phyloP scores from a whole-genome alignment of 768 basidiomycete genomes.

The Exsudoporus frostii region DNA sequence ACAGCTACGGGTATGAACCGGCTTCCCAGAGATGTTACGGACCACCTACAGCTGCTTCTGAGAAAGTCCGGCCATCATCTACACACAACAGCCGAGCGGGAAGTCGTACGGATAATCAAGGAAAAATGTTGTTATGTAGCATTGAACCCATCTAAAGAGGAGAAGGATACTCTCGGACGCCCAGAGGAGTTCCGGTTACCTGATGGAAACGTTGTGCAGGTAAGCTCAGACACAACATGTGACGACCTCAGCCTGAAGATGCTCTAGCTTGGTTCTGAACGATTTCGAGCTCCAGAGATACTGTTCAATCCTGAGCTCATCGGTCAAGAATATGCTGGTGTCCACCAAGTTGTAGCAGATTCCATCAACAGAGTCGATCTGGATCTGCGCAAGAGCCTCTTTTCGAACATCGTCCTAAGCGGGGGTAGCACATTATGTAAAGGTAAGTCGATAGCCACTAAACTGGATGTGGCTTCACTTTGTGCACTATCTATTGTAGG shows the following conservation, averaged over 20 bases:
- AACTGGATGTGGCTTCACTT: constrained; percentile 19
- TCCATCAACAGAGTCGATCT: constrained; percentile 95
- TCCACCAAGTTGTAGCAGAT: constrained; percentile 98
- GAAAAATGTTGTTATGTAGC: constrained; percentile 98
- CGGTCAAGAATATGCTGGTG: constrained; percentile 94
- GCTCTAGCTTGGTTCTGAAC: constrained; percentile 82
- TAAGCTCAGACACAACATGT: constrained; percentile 33
- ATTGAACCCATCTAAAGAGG: constrained; percentile 88
- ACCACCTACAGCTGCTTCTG: constrained; percentile 89
- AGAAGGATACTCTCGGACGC: constrained; percentile 80
- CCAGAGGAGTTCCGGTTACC: constrained; percentile 89
- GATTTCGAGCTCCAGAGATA: constrained; percentile 96
- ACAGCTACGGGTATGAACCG: neutral
- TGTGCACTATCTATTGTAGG: constrained; percentile 41
- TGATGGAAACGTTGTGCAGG: constrained; percentile 92
- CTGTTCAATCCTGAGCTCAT: constrained; percentile 97
- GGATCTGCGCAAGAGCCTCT: constrained; percentile 91
- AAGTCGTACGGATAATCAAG: constrained; percentile 96
- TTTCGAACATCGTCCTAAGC: constrained; percentile 94
- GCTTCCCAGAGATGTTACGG: constrained; percentile 81
- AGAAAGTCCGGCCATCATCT: constrained; percentile 94
- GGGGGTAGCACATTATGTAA: constrained; percentile 95
- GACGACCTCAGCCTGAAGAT: constrained; percentile 11
- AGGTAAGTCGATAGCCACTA: constrained; percentile 48
- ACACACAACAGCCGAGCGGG: constrained; percentile 95